Evolutionary conservation across 257 asterid species (phyloP).

Genomic region (Fraxinus excelsior): DNA sequence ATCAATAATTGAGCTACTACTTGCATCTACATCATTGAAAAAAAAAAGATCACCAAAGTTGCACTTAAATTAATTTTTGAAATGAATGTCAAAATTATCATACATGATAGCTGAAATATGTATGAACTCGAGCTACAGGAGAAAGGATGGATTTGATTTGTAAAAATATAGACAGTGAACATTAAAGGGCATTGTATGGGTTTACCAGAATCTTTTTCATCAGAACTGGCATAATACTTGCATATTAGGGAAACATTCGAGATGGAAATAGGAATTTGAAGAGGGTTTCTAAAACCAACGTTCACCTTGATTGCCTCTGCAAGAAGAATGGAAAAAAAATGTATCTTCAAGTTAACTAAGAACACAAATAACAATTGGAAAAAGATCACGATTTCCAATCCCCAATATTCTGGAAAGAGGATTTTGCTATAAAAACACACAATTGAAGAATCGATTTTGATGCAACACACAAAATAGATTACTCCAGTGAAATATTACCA

Average conservation of each 20-base stretch:
- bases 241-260: conserved; percentile 76
- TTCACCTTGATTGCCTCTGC: conserved; percentile 86
- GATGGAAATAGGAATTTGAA: conserved; percentile 83
- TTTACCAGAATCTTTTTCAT: conserved; percentile 59
- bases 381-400: not conserved
- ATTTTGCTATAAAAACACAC: conserved; percentile 20
- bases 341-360: conserved; percentile 19
- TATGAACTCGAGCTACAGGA: conserved; percentile 2
- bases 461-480: not conserved
- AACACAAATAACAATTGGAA: conserved; percentile 24
- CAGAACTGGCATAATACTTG: conserved; percentile 59
- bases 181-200: conserved; percentile 15
- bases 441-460: conserved; percentile 10
- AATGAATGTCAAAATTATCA: conserved; percentile 6
- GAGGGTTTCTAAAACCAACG: conserved; percentile 83
- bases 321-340: conserved; percentile 31
- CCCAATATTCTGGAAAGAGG: conserved; percentile 4
- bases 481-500: conserved; percentile 4
- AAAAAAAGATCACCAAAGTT: conserved; percentile 29
- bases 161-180: conserved; percentile 8
- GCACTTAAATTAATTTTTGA: conserved; percentile 22
- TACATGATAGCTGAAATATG: not conserved
- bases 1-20: conserved; percentile 48
- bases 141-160: not conserved
- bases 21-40: conserved; percentile 50